Evolutionary conservation across 192 early-diverging fungal species (phyloP).

Genomic region (Lunasporangiospora selenospora): DNA sequence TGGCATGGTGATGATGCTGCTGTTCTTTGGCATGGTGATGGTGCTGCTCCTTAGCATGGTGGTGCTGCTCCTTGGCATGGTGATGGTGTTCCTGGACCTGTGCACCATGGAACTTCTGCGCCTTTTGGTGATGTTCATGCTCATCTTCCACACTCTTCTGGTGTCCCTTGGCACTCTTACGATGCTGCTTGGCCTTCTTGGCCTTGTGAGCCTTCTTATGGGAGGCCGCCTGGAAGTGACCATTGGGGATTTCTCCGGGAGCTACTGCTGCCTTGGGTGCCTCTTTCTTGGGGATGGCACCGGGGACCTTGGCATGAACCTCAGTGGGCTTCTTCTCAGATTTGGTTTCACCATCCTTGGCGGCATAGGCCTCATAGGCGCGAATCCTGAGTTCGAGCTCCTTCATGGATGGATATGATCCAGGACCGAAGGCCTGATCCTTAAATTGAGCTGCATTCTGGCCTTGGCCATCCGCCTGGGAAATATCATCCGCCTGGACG

Average conservation of each 20-base stretch:
- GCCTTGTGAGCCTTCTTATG: neutral
- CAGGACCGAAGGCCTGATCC: no score
- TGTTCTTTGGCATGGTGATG: neutral
- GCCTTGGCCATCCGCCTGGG: neutral
- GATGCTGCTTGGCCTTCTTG: neutral
- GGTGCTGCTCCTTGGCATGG: neutral
- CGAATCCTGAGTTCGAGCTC: conserved; percentile 11
- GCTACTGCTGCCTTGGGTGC: neutral
- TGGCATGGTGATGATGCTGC: neutral
- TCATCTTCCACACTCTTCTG: neutral
- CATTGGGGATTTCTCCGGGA: neutral
- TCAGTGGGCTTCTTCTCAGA: neutral
- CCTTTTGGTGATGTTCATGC: neutral
- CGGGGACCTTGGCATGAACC: no score
- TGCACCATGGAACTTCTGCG: neutral
- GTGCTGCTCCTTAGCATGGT: neutral
- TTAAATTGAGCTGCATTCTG: no score
- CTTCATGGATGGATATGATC: conserved; percentile 5
- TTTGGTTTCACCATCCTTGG: conserved; percentile 5
- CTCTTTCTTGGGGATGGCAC: no score
- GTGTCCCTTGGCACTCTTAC: neutral
- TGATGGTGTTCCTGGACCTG: neutral
- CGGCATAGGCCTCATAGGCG: conserved; percentile 5
- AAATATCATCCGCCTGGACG: neutral
- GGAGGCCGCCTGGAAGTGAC: neutral